These are phyloP conservation scores for Backusella luteola DNA, from an alignment of 192 early-diverging fungal species.

Conservation along the genomic window DNA sequence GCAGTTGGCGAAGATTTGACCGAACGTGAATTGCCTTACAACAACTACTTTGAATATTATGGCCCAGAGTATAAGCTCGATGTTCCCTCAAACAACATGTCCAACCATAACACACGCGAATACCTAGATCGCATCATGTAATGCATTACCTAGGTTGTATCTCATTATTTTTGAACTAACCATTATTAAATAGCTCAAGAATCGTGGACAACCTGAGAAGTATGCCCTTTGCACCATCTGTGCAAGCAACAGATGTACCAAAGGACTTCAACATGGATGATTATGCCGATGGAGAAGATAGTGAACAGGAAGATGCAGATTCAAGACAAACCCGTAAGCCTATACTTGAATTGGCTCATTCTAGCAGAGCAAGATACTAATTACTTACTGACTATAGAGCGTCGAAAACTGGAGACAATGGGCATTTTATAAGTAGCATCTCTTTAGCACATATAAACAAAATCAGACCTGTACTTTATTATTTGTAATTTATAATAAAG, in stretches of 20 bases:
- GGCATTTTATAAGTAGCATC: constrained; percentile 11
- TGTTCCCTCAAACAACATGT: constrained; percentile 80
- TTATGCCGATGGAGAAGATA: constrained; percentile 38
- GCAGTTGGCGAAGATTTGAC: constrained; percentile 67
- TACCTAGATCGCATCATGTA: constrained; percentile 77
- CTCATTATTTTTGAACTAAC: background rate
- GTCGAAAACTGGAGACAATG: constrained; percentile 22
- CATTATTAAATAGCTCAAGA: constrained; percentile 32
- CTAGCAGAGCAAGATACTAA: background rate
- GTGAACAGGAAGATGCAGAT: constrained; percentile 33
- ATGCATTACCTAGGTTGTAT: background rate
- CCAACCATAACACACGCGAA: constrained; percentile 82
- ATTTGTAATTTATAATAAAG: no score
- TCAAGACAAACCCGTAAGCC: constrained; percentile 25
- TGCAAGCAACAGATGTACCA: constrained; percentile 72
- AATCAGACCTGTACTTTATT: background rate
- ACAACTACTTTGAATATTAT: constrained; percentile 88
- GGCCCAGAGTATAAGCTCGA: constrained; percentile 88
- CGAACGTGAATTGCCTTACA: constrained; percentile 69
- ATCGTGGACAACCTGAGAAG: constrained; percentile 65
- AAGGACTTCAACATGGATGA: constrained; percentile 34
- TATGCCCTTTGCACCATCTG: constrained; percentile 74
- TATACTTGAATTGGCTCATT: background rate
- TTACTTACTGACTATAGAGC: background rate
- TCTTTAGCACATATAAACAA: background rate